These are phyloP conservation scores for Paramecium primaurelia DNA, from an alignment of 73 alveolate species.

Conservation along the genomic window DNA sequence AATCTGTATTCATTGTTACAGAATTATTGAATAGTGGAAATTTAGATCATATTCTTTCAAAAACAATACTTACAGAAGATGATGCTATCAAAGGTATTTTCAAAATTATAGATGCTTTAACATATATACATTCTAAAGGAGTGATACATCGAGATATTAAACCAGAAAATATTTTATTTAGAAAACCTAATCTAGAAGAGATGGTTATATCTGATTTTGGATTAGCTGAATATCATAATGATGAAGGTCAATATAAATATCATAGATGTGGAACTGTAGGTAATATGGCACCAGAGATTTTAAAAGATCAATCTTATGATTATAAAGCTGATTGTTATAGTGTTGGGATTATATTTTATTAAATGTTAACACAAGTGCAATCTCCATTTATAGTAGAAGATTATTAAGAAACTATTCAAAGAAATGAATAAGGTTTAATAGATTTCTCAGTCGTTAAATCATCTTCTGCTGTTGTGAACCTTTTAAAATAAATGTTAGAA, in stretches of 20 bases:
- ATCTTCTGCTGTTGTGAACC: conserved; percentile 39
- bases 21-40: not conserved
- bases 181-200: conserved; percentile 39
- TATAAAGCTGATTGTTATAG: conserved; percentile 62
- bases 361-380: conserved; percentile 56
- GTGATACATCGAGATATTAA: conserved; percentile 58
- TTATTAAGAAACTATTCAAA: conserved; percentile 63
- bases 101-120: not conserved
- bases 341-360: conserved; percentile 64
- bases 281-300: conserved; percentile 54
- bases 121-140: conserved; percentile 29
- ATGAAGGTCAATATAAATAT: not conserved
- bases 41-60: not conserved
- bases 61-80: not conserved
- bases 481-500: not conserved
- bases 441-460: conserved; percentile 60
- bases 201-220: conserved; percentile 16
- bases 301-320: not conserved
- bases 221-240: conserved; percentile 6
- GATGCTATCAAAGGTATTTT: not conserved
- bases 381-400: conserved; percentile 74
- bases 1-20: not conserved
- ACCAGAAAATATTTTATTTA: conserved; percentile 48
- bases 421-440: conserved; percentile 64
- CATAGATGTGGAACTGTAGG: conserved; percentile 42